These are phyloP conservation scores for Xylariaceae sp. DNA, from an alignment of 2,329 filamentous ascomycete species.

Conservation along the genomic window DNA sequence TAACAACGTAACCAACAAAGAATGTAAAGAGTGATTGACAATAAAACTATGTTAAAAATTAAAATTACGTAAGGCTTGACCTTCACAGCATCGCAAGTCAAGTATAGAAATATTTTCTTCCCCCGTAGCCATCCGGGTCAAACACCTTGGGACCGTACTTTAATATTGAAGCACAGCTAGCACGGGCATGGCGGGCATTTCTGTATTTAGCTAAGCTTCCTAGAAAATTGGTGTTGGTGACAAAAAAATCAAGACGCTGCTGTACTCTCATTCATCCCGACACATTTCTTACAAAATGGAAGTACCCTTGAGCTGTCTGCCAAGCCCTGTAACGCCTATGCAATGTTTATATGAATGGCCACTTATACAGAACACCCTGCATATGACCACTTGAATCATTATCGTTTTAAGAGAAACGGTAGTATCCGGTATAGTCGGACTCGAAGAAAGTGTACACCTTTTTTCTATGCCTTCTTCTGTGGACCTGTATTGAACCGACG, in stretches of 20 bases:
- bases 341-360: constrained; percentile 13
- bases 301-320: constrained; percentile 2
- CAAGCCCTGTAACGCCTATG: constrained; percentile 18
- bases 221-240: not conserved
- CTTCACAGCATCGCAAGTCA: no score
- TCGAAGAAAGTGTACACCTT: constrained; percentile 12
- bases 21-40: no score
- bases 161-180: no score
- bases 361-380: constrained; percentile 14
- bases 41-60: no score
- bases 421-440: constrained; percentile 4
- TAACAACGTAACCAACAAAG: no score
- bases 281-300: not conserved
- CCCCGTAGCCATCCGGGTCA: no score
- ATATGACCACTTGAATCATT: constrained; percentile 3
- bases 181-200: no score
- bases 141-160: no score
- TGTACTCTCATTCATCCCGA: not conserved
- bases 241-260: not conserved
- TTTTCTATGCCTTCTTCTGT: constrained; percentile 21
- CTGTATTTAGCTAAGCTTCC: not conserved
- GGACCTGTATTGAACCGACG: constrained; percentile 15
- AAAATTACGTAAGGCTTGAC: no score
- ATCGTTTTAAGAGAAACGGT: constrained; percentile 7
- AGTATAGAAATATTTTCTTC: no score